Evolutionary conservation across 2,329 filamentous ascomycete species (phyloP), one percentile per base, ranked within the genome.

Genomic region (Pyricularia pennisetigena): DNA sequence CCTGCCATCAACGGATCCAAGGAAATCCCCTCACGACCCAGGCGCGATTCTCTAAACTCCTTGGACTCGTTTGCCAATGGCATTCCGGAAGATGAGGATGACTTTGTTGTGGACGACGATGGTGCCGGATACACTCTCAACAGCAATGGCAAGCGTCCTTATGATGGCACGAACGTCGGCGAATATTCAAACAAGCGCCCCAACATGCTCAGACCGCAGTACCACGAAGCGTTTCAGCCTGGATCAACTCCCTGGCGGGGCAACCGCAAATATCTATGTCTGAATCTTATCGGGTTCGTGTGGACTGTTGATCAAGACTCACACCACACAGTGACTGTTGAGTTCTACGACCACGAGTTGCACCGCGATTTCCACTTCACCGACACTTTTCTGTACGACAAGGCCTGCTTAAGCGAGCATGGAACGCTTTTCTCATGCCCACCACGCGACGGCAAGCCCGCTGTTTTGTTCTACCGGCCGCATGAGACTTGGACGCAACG

Each of bases 221-320:
- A 91, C 49, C 96, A 99, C 73, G 87, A 90, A 67, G 81, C 94
- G 1, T 97, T 99, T 76, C 96, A 99, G 76, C 92, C 94, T 0
- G 94, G 95, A 0, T 94, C 93, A 68, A 99, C 95, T 0, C 94
- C 94, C 0, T 99, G 95, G 96, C 88, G 93, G 70, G 95, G 95
- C 1, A 95, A 97, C 77, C 86, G 95, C 71, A 92, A 94, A 75
- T 97, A 99, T 75, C 85, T 99, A 0, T 97, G 93, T 75, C 85
- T 98, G 59, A 98, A 98, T 75, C 81, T 99, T 69, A 92, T 94
- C 67, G 95, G 96, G 0, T 95, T 96, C 74, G 92, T 97, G 9
- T 99, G 95, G 93, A 98, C 94, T 0, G 92, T 99, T 23, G 92
- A 97, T 73, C 95, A 99, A 78, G 94, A 97, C 74, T 91, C 90